phyloP scores from a whole-genome alignment of 148 eudicot genomes.

The Rhododendron molle region DNA sequence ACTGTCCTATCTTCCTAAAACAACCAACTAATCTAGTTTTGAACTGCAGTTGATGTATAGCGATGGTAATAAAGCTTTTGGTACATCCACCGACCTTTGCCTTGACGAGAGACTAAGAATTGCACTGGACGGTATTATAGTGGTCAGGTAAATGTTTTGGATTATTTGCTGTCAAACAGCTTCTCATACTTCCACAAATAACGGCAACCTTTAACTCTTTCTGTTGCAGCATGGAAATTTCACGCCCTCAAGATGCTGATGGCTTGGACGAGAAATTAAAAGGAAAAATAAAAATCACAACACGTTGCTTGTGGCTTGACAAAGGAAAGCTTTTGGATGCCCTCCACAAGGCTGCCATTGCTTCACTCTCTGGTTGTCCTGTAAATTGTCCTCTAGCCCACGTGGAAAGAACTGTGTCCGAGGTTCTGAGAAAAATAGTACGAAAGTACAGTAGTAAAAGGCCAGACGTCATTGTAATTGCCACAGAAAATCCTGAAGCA shows the following conservation, averaged over 20 bases:
- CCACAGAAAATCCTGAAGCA: slow-evolving; percentile 74
- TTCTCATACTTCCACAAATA: slow-evolving; percentile 1
- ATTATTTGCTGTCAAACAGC: not conserved
- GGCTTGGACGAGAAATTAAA: slow-evolving; percentile 46
- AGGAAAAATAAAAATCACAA: slow-evolving; percentile 92
- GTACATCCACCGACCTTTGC: slow-evolving; percentile 87
- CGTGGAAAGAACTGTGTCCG: slow-evolving; percentile 88
- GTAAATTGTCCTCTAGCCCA: slow-evolving; percentile 76
- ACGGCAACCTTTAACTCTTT: slow-evolving; percentile 13
- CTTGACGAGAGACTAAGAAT: slow-evolving; percentile 84
- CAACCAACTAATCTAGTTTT: slow-evolving; percentile 14
- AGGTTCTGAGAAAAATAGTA: slow-evolving; percentile 84
- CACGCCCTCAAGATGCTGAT: slow-evolving; percentile 63
- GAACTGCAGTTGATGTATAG: slow-evolving; percentile 85
- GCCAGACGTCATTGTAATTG: slow-evolving; percentile 87
- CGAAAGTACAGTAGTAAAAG: slow-evolving; percentile 91
- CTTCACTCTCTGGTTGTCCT: slow-evolving; percentile 84
- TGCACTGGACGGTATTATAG: slow-evolving; percentile 86
- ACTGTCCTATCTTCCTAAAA: not conserved
- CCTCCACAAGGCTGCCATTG: slow-evolving; percentile 92
- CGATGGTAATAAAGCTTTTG: slow-evolving; percentile 98
- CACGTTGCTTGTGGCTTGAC: slow-evolving; percentile 97
- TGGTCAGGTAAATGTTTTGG: slow-evolving; percentile 57
- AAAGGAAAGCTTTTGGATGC: slow-evolving; percentile 97
- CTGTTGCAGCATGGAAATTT: slow-evolving; percentile 76